phyloP scores from a whole-genome alignment of 129 eudicot genomes.

The Flaveria trinervia region DNA sequence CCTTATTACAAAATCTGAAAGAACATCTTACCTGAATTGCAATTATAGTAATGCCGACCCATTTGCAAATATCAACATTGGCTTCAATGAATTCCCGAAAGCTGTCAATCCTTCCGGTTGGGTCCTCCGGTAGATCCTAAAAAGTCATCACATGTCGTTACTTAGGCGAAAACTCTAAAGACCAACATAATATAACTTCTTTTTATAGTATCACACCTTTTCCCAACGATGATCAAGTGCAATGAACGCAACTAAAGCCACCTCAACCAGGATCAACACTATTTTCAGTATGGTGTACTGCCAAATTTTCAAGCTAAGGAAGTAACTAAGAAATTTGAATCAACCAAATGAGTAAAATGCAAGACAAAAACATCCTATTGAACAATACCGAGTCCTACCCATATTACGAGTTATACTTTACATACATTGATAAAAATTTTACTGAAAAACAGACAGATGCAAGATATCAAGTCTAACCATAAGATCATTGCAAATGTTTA shows the following conservation, averaged over 20 bases:
- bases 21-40: conserved; percentile 57
- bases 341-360: not conserved
- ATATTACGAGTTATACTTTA: not conserved
- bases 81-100: conserved; percentile 60
- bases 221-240: conserved; percentile 85
- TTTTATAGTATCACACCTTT: conserved; percentile 44
- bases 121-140: conserved; percentile 79
- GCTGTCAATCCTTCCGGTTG: conserved; percentile 78
- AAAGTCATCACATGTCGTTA: conserved; percentile 16
- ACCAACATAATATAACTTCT: conserved; percentile 5
- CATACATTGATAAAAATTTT: not conserved
- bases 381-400: not conserved
- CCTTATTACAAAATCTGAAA: conserved; percentile 10
- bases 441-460: not conserved
- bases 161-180: conserved; percentile 2
- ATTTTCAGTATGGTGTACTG: conserved; percentile 64
- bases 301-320: conserved; percentile 47
- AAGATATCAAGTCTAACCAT: not conserved
- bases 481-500: not conserved
- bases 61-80: conserved; percentile 66
- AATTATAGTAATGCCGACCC: conserved; percentile 71
- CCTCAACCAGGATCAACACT: conserved; percentile 66
- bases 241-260: conserved; percentile 65
- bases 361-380: conserved; percentile 1
- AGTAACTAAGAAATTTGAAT: conserved; percentile 9